phyloP scores from a whole-genome alignment of 1,284 basidiomycete species.

The Malassezia cuniculi region DNA sequence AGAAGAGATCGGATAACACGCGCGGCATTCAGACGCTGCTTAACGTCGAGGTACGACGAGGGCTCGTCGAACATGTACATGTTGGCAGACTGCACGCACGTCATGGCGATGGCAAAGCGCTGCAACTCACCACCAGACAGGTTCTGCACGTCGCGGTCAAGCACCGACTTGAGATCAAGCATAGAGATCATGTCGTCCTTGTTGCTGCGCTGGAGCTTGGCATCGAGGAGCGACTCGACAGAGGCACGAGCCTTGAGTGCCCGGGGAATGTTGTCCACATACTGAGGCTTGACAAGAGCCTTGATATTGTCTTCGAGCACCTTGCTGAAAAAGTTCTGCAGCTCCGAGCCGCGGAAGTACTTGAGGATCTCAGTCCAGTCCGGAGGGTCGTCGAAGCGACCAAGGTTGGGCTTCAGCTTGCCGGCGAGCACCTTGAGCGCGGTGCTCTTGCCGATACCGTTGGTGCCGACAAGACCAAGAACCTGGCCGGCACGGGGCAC shows the following conservation, averaged over 20 bases:
- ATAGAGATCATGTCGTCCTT: conserved; percentile 34
- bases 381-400: conserved; percentile 43
- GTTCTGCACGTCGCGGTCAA: conserved; percentile 40
- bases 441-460: conserved; percentile 45
- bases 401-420: conserved; percentile 45
- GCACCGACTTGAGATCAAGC: conserved; percentile 37
- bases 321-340: conserved; percentile 45
- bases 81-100: conserved; percentile 42
- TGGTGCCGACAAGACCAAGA: conserved; percentile 43
- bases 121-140: conserved; percentile 44
- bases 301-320: conserved; percentile 46
- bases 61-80: conserved; percentile 46
- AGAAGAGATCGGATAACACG: conserved; percentile 40
- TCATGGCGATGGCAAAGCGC: conserved; percentile 45
- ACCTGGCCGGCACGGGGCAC: conserved; percentile 42
- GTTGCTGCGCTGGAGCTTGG: conserved; percentile 41
- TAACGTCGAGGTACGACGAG: conserved; percentile 44
- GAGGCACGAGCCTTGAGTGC: conserved; percentile 39
- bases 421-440: conserved; percentile 44
- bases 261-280: conserved; percentile 44
- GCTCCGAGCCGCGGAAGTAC: conserved; percentile 44
- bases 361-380: conserved; percentile 45
- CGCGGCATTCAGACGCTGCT: conserved; percentile 45
- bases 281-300: conserved; percentile 45
- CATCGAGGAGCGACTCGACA: conserved; percentile 37